These are phyloP conservation scores for Ophiostoma fasciatum DNA, from an alignment of 2,329 filamentous ascomycete genomes.

Conservation along the genomic window DNA sequence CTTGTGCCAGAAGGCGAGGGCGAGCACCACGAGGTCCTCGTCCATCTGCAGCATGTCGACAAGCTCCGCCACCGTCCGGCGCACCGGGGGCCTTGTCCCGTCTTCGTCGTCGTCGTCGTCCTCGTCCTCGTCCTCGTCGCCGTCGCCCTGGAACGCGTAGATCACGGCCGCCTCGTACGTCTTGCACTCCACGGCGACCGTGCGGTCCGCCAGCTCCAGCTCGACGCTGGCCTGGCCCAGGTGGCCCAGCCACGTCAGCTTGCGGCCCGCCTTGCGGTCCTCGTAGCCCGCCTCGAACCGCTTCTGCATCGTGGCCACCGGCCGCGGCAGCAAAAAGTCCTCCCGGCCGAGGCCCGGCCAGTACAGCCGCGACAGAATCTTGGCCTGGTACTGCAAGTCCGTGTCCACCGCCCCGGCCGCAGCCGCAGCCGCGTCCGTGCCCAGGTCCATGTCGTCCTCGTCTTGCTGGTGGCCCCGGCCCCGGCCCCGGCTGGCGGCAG, in stretches of 20 bases:
- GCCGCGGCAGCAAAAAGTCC: conserved; percentile 46
- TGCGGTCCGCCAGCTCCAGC: conserved; percentile 69
- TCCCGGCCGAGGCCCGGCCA: conserved; percentile 74
- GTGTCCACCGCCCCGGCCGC: conserved; percentile 19
- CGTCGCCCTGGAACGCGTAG: conserved; percentile 54
- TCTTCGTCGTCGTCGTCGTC: conserved; percentile 13
- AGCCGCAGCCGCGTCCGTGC: background rate
- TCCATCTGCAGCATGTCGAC: conserved; percentile 51
- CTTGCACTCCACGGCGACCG: conserved; percentile 54
- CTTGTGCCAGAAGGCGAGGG: conserved; percentile 57
- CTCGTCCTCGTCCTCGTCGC: conserved; percentile 18
- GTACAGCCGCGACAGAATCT: conserved; percentile 82
- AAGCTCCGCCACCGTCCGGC: conserved; percentile 36
- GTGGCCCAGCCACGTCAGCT: conserved; percentile 76
- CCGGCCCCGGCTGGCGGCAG: too few species aligned
- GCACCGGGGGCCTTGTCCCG: conserved; percentile 20
- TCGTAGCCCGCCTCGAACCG: conserved; percentile 66
- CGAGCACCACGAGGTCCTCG: conserved; percentile 51
- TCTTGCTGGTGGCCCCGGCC: too few species aligned
- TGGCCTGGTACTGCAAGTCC: conserved; percentile 46
- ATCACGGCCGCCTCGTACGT: conserved; percentile 84
- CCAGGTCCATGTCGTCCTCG: too few species aligned
- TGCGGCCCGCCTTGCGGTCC: conserved; percentile 65
- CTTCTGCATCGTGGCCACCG: conserved; percentile 45
- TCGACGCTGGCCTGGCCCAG: conserved; percentile 69